Base-by-base conservation (phyloP, 2,329 filamentous ascomycete genomes). In the Coniochaeta sp. region DNA sequence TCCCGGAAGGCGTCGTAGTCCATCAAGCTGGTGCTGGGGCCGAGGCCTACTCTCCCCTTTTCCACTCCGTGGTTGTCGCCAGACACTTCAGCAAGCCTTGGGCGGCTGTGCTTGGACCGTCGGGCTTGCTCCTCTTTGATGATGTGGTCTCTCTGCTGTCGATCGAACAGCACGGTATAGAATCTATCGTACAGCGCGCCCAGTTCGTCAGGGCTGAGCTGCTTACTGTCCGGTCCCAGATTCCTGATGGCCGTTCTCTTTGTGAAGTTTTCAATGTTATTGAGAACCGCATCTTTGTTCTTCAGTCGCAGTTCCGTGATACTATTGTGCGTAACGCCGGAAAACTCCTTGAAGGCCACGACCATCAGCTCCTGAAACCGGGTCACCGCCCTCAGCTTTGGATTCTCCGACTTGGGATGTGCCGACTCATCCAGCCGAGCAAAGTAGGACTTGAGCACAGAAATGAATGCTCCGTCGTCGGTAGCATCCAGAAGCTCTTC, bases 321-420 rank as follows among this genome's bases (percentile, higher is more conserved):
- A 57, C 89, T 96, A 70, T 87, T 89, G 71, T 99, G 93, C 0
- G 95, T 99, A 66, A 99, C 96, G 44, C 88, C 91, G 0, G 93
- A 89, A 70, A 99, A 99, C 70, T 99, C 95, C 67, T 97, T 98
- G 77, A 99, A 99, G 0, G 95, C 95, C 22, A 98, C 95, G 3
- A 99, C 95, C 93, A 99, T 98, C 60, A 99, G 84, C 73, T 98
- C 95, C 69, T 99, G 95, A 72, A 99, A 99, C 55, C 91, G 86
- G 6, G 96, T 99, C 59, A 99, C 95, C 0, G 93, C 91, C 58
- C 93, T 85, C 58, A 98, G 79, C 75, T 98, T 99, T 3, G 93
- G 88, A 64, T 98, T 99, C 71, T 97, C 93, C 0, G 92, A 97
- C 69, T 89, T 93, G 2, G 95, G 95, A 70, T 99, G 93, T 2